Base-by-base conservation (phyloP, 2,329 filamentous ascomycete genomes). In the Pseudocercospora fijiensis region DNA sequence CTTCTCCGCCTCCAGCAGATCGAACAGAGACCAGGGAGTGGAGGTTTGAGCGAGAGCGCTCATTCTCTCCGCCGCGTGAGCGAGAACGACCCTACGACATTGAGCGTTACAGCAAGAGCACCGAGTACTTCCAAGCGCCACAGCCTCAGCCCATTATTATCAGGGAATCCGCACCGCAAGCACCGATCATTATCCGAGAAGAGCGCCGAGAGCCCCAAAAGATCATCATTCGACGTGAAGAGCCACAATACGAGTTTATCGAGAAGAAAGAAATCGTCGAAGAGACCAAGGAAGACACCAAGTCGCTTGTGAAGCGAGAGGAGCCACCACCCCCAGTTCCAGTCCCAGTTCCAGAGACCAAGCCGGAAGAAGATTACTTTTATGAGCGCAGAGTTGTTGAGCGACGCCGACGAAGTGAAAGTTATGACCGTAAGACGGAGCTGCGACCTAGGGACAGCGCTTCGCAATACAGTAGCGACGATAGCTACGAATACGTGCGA, bases 401-500 rank as follows among this genome's bases (percentile, higher is more conserved):
- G 71, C 79, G 82, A 27, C 80, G 77, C 59, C 76, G 78, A 65
- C 75, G 77, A 62, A 75, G 76, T 60, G 77, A 79, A 26, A 73
- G 74, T 62, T 74, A 76, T 65, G 75, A 82, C 61, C 79, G 80
- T 61, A 76, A 65, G 71, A 75, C 62, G 74, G 80, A 79, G 78
- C 58, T 84, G 55, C 82, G 81, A 63, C 82, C 83, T 4, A 76
- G 78, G 55, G 83, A 85, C 70, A 84, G 83, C 16, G 77, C 82
- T 55, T 85, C 83, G 10, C 82, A 84, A 41, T 77, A 79, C 63
- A 86, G 85, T 69, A 86, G 85, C 69, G 86, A 88, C 70, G 85
- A 88, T 66, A 86, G 86, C 70, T 83, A 84, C 71, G 83, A 87
- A 60, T 86, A 87, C 69, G 78, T 86, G 41, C 83, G 82, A 16